Evolutionary conservation across 2,329 filamentous ascomycete species (phyloP).

Genomic region (Paecilomyces variotii): DNA sequence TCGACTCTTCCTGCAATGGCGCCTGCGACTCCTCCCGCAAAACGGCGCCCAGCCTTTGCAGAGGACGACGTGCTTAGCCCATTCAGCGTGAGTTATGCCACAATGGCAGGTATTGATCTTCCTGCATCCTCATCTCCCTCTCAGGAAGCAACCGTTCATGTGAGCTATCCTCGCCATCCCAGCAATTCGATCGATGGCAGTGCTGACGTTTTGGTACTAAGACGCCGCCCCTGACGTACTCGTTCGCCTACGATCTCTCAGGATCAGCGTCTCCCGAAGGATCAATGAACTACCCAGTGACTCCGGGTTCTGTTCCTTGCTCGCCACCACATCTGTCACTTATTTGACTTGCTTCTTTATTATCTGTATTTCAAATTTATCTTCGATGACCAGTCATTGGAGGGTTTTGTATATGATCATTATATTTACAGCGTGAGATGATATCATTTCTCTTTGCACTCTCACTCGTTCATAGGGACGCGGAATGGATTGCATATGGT

Average conservation of each 20-base stretch:
- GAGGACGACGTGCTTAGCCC: conserved; percentile 51
- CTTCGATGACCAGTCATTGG: background rate
- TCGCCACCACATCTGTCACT: conserved; percentile 28
- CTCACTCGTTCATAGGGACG: background rate
- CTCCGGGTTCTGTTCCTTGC: conserved; percentile 33
- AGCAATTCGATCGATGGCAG: background rate
- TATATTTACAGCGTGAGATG: background rate
- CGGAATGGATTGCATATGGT: background rate
- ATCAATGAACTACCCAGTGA: conserved; percentile 32
- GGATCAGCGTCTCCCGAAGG: conserved; percentile 34
- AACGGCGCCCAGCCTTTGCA: conserved; percentile 44
- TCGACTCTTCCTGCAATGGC: conserved; percentile 39
- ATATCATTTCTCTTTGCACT: background rate
- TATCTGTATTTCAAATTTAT: background rate
- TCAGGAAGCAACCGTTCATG: conserved; percentile 32
- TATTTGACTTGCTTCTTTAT: conserved; percentile 4
- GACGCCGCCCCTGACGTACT: conserved; percentile 7
- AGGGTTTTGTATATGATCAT: background rate
- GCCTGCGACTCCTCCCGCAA: conserved; percentile 35
- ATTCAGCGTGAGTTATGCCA: conserved; percentile 54
- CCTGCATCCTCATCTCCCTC: conserved; percentile 26
- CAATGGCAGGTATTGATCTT: conserved; percentile 51
- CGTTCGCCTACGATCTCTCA: conserved; percentile 27
- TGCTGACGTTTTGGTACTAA: conserved; percentile 8
- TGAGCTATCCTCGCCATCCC: conserved; percentile 32